Percentiles rank a stretch among this genome's conserved stretches.
Conservation (phyloP, 169 alveolate species). For the Blepharisma undulans region DNA sequence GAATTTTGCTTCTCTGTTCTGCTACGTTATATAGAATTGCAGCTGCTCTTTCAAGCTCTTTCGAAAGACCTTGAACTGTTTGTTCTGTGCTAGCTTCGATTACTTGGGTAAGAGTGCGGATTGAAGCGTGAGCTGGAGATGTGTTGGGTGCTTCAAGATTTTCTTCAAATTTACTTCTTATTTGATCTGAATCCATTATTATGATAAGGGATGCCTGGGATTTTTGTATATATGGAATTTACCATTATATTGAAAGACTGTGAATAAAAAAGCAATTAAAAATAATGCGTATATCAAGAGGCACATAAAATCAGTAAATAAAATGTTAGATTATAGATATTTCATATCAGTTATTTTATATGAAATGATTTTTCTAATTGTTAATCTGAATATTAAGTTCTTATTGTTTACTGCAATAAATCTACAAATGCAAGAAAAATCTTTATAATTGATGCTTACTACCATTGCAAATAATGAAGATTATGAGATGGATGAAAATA, state of each 20-base stretch:
- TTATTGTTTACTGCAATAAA: too few species aligned
- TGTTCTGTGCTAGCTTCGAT: background rate
- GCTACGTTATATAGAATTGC: background rate
- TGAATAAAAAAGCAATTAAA: too few species aligned
- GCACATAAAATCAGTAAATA: too few species aligned
- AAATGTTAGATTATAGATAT: too few species aligned
- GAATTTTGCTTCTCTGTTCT: background rate
- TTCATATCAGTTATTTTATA: too few species aligned
- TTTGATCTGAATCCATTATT: background rate
- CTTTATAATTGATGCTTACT: background rate
- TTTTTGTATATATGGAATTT: background rate
- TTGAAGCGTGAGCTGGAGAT: slow-evolving; percentile 32
- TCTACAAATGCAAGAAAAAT: too few species aligned
- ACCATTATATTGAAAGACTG: background rate
- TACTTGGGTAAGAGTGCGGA: background rate
- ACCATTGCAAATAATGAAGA: background rate
- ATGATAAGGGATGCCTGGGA: background rate
- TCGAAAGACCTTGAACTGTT: slow-evolving; percentile 11
- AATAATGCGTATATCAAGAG: too few species aligned
- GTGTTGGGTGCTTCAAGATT: background rate
- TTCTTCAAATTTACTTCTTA: background rate
- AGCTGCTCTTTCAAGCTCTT: slow-evolving; percentile 16
- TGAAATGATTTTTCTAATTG: too few species aligned
- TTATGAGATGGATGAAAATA: background rate
- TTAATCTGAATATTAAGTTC: too few species aligned